These are phyloP conservation scores for Podospora conica DNA, from an alignment of 495 filamentous ascomycete genomes.

Conservation along the genomic window DNA sequence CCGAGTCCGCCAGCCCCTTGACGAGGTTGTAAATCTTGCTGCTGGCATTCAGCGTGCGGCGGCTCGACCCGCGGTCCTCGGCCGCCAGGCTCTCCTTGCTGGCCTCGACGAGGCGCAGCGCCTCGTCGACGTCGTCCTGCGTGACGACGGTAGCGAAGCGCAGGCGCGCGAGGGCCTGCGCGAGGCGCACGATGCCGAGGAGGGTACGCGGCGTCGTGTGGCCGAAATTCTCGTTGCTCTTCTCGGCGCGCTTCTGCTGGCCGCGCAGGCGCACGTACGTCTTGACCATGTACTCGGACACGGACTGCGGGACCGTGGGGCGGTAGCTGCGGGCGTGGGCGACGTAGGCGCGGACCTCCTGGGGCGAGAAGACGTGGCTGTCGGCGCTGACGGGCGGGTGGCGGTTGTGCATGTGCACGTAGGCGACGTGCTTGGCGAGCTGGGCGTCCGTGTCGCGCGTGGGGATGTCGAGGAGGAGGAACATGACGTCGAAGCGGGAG, in stretches of 20 bases:
- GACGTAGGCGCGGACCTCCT: conserved; percentile 92
- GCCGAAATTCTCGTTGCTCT: conserved; percentile 79
- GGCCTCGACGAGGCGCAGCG: conserved; percentile 80
- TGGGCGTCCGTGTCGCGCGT: conserved; percentile 82
- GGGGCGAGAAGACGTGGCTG: conserved; percentile 69
- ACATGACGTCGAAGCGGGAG: conserved; percentile 94
- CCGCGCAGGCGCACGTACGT: conserved; percentile 91
- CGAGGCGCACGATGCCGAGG: conserved; percentile 83
- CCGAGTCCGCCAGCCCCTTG: conserved; percentile 72
- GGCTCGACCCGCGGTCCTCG: conserved; percentile 48
- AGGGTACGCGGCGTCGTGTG: conserved; percentile 91
- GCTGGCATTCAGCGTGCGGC: conserved; percentile 69
- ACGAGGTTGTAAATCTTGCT: conserved; percentile 93
- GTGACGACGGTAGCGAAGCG: conserved; percentile 78
- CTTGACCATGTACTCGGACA: conserved; percentile 93
- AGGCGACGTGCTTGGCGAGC: conserved; percentile 90
- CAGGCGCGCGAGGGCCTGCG: conserved; percentile 91
- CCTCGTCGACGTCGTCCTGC: conserved; percentile 92
- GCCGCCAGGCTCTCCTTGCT: conserved; percentile 80
- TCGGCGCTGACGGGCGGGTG: conserved; percentile 67
- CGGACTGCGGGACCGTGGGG: conserved; percentile 70
- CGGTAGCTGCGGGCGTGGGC: conserved; percentile 86
- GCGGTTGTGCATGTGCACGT: conserved; percentile 94
- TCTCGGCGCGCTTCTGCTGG: conserved; percentile 82
- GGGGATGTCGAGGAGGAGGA: conserved; percentile 91